Evolutionary conservation across 2,329 filamentous ascomycete genomes (phyloP), one percentile per base, ranked within the genome.

Genomic region (Aspergillus glaucus): DNA sequence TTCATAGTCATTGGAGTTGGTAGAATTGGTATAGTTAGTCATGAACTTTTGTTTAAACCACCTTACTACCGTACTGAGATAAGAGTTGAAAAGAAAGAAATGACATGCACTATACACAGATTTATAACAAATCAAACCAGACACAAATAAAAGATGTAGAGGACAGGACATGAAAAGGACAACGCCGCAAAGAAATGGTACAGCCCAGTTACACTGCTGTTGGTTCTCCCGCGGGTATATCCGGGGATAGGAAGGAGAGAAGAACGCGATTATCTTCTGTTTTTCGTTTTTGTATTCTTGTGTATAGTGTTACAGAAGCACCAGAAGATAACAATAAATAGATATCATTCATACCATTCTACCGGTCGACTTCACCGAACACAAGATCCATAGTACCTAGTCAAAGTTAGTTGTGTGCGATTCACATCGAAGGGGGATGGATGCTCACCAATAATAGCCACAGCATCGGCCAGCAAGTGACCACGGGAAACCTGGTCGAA

Each of bases 401-500:
- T 36, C 2, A 14, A 2, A 43, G 41, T 26, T 24, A 22, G 19
- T n/a, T 15, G 15, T 9, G 7, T 15, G n/a, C 15, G 21, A 21
- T 6, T 40, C 42, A 19, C n/a, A 10, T 8, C n/a, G 30, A 19
- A 26, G 0, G 21, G n/a, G n/a, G 1, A n/a, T 32, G 15, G 14
- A 37, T 24, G 57, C 66, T 62, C 80, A 55, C 82, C 82, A 61
- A 97, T 97, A 51, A 97, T 91, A 43, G 93, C 94, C 44, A 98
- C 93, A 22, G 92, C 93, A 72, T 98, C 93, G 52, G 94, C 93
- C 62, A 98, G 75, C 72, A 98, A 74, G 75, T 98, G 94, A 28
- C 93, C 93, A 74, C 88, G 86, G 56, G 85, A 85, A 48, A 98
- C 80, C 66, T 97, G 92, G 70, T 98, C 93, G 70, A 98, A 96